phyloP scores from a whole-genome alignment of 352 stramenopile genomes.

The Elongisporangium senticosum region DNA sequence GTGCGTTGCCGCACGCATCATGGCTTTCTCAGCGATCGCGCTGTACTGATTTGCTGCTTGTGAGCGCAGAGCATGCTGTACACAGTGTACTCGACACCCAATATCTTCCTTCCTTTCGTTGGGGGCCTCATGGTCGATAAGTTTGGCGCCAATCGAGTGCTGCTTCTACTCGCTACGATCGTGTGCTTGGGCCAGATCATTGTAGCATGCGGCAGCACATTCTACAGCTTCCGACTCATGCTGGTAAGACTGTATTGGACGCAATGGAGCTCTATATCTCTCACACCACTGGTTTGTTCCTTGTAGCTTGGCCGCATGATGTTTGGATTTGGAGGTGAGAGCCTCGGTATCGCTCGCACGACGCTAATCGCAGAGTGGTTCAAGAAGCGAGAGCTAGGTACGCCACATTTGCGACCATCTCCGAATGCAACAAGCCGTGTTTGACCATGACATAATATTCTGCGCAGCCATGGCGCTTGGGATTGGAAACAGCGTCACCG shows the following conservation, averaged over 20 bases:
- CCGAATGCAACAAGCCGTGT: no score
- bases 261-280: background rate
- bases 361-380: constrained; percentile 84
- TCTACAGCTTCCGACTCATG: constrained; percentile 39
- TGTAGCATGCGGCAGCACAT: constrained; percentile 54
- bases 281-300: background rate
- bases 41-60: background rate
- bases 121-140: constrained; percentile 72
- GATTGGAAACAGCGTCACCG: constrained; percentile 59
- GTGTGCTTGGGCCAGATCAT: constrained; percentile 60
- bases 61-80: constrained; percentile 73
- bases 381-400: constrained; percentile 61
- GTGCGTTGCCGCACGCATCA: constrained; percentile 9
- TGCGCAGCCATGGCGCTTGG: constrained; percentile 67
- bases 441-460: background rate
- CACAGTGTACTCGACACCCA: constrained; percentile 78
- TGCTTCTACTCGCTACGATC: constrained; percentile 57
- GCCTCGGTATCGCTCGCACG: constrained; percentile 59
- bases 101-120: constrained; percentile 82
- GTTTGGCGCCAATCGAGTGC: constrained; percentile 49
- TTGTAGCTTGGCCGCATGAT: constrained; percentile 67
- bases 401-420: background rate
- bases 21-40: background rate
- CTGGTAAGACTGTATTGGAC: constrained; percentile 10
- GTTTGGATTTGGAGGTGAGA: constrained; percentile 84